Conservation (phyloP, 768 basidiomycete species). For the Butyriboletus loyo region DNA sequence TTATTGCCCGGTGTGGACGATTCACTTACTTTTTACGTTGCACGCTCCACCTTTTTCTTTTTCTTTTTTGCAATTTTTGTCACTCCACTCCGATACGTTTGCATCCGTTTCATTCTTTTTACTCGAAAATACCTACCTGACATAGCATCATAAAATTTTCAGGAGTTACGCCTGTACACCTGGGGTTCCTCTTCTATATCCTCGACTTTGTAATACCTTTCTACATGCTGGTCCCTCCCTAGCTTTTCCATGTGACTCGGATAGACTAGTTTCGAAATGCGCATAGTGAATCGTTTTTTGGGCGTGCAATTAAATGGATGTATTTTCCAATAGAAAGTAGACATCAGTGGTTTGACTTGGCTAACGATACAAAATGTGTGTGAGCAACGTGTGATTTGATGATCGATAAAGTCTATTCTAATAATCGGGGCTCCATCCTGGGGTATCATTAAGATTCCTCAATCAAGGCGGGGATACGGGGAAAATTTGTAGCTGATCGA, state of each 20-base stretch:
- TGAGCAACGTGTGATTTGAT: background rate
- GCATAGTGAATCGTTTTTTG: slow-evolving; percentile 7
- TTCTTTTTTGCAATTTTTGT: slow-evolving; percentile 19
- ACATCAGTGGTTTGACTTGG: background rate
- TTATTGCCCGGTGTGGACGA: too few relatives aligned
- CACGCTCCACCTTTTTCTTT: background rate
- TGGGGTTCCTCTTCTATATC: slow-evolving; percentile 22
- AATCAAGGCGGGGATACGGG: background rate
- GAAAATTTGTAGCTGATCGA: slow-evolving; percentile 1
- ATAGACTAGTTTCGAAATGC: slow-evolving; percentile 26
- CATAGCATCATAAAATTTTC: slow-evolving; percentile 8
- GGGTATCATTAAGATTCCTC: background rate
- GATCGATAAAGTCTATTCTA: slow-evolving; percentile 12
- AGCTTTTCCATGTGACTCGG: slow-evolving; percentile 12
- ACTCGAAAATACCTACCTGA: slow-evolving; percentile 12
- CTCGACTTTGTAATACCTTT: slow-evolving; percentile 32
- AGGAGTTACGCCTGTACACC: slow-evolving; percentile 14
- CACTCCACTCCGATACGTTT: slow-evolving; percentile 13
- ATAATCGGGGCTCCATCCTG: slow-evolving; percentile 45
- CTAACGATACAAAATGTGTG: background rate
- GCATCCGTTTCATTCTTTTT: slow-evolving; percentile 15
- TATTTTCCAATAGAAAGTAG: slow-evolving; percentile 7
- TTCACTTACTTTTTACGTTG: slow-evolving; percentile 11
- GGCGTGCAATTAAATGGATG: slow-evolving; percentile 13
- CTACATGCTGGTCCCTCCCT: slow-evolving; percentile 15